Evolutionary conservation across 192 early-diverging fungal species (phyloP).

Genomic region (Phycomyces nitens): DNA sequence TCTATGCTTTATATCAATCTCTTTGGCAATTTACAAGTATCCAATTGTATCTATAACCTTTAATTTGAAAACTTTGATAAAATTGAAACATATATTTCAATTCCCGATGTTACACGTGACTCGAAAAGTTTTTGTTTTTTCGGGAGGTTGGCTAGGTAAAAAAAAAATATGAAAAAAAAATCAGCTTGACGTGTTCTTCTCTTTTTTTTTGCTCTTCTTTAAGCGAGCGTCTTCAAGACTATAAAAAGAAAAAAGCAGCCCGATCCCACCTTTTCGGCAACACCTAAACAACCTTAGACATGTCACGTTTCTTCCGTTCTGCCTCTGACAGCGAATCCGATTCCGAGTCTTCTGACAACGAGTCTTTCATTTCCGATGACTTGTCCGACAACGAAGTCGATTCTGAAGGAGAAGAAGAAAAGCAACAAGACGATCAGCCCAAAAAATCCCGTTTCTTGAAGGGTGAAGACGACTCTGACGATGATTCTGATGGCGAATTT

Average conservation of each 20-base stretch:
- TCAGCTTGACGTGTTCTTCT: neutral
- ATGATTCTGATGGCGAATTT: slow-evolving; percentile 55
- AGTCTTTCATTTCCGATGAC: slow-evolving; percentile 15
- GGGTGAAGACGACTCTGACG: slow-evolving; percentile 37
- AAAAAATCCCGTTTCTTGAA: slow-evolving; percentile 40
- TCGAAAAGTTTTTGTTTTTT: slow-evolving; percentile 4
- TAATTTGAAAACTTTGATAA: too few species aligned
- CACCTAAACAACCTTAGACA: slow-evolving; percentile 24
- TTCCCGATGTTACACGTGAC: slow-evolving; percentile 4
- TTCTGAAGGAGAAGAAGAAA: slow-evolving; percentile 36
- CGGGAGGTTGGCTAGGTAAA: neutral
- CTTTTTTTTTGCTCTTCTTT: neutral
- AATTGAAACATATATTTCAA: neutral
- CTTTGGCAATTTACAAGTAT: too few species aligned
- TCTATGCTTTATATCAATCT: too few species aligned
- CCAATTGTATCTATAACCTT: too few species aligned
- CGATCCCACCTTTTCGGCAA: slow-evolving; percentile 6
- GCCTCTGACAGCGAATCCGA: slow-evolving; percentile 54
- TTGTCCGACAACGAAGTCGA: slow-evolving; percentile 35
- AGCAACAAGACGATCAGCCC: slow-evolving; percentile 43
- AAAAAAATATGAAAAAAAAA: neutral
- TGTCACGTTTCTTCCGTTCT: slow-evolving; percentile 89
- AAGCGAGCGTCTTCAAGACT: neutral
- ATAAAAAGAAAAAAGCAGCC: neutral
- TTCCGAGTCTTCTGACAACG: slow-evolving; percentile 6